A percentile compares a stretch with the other conserved stretches of the same genome.
These are phyloP conservation scores for Suhomyces kilbournensis DNA, from an alignment of 805 yeast species.

Conservation along the genomic window DNA sequence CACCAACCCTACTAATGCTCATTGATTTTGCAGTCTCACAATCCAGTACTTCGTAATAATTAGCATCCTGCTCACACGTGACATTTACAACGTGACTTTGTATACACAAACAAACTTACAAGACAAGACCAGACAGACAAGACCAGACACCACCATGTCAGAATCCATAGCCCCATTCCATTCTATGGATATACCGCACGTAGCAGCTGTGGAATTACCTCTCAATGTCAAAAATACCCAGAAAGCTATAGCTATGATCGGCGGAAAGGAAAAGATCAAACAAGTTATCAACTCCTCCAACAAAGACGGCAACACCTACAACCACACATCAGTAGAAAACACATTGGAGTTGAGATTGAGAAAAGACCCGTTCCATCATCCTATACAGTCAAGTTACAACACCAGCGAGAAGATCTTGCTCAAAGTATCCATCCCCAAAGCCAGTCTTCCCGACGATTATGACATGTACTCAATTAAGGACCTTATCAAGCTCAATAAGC, in stretches of 20 bases:
- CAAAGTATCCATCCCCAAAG: conserved; percentile 60
- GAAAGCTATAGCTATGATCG: conserved; percentile 66
- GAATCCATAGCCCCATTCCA: conserved; percentile 45
- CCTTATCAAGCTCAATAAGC: conserved; percentile 34
- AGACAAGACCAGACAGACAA: neutral
- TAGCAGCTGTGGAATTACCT: conserved; percentile 77
- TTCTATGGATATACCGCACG: conserved; percentile 70
- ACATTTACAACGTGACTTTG: neutral
- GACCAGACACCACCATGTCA: neutral
- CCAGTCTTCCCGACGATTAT: conserved; percentile 39
- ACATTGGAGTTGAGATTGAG: conserved; percentile 41
- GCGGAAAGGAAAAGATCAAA: conserved; percentile 50
- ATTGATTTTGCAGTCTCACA: neutral
- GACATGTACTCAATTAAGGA: conserved; percentile 41
- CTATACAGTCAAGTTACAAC: conserved; percentile 53
- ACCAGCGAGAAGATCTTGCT: conserved; percentile 56
- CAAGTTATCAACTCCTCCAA: conserved; percentile 38
- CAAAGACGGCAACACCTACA: conserved; percentile 20
- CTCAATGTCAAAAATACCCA: conserved; percentile 59
- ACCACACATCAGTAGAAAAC: conserved; percentile 28
- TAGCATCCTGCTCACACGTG: neutral
- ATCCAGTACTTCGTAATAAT: no score
- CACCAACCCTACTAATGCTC: neutral
- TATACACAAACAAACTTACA: neutral
- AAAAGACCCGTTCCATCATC: conserved; percentile 53